Conservation (phyloP, 495 filamentous ascomycete species). For the Aspergillus sclerotiicarbonarius region DNA sequence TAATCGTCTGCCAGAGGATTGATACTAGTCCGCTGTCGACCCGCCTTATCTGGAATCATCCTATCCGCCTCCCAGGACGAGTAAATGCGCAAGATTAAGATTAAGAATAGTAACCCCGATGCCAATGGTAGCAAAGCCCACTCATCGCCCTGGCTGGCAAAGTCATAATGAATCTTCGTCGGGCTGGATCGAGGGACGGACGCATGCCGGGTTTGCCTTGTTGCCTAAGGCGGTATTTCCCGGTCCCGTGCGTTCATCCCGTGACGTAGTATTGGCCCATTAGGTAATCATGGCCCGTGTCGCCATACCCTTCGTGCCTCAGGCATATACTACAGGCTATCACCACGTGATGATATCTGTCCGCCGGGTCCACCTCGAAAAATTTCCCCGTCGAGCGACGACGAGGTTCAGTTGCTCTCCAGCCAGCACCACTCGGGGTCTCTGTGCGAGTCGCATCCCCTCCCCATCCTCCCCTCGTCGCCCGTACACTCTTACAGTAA, state of each 20-base stretch:
- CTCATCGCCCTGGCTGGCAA: not conserved
- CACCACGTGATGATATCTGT: conserved; percentile 49
- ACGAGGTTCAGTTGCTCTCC: conserved; percentile 24
- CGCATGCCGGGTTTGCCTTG: conserved; percentile 10
- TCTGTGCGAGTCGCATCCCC: conserved; percentile 26
- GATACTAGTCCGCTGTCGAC: not conserved
- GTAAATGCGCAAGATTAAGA: not conserved
- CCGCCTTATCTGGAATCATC: not conserved
- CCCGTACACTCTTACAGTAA: not conserved
- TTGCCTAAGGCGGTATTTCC: conserved; percentile 16
- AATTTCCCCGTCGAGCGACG: conserved; percentile 39
- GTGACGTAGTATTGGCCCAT: conserved; percentile 6
- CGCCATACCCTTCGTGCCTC: conserved; percentile 8
- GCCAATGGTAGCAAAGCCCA: too few relatives aligned
- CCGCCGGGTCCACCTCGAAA: conserved; percentile 45
- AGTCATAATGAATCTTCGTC: not conserved
- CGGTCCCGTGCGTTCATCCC: conserved; percentile 6
- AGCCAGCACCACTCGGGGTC: conserved; percentile 21
- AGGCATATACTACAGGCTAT: conserved; percentile 29
- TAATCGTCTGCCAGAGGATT: not conserved
- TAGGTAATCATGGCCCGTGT: not conserved
- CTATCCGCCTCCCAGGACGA: not conserved
- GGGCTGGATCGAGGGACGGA: not conserved
- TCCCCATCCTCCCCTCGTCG: conserved; percentile 5
- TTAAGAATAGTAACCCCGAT: not conserved